A percentile compares a stretch with the other conserved stretches of the same genome.
Evolutionary conservation across 257 asterid species (phyloP).

Genomic region (Solanum sitiens): DNA sequence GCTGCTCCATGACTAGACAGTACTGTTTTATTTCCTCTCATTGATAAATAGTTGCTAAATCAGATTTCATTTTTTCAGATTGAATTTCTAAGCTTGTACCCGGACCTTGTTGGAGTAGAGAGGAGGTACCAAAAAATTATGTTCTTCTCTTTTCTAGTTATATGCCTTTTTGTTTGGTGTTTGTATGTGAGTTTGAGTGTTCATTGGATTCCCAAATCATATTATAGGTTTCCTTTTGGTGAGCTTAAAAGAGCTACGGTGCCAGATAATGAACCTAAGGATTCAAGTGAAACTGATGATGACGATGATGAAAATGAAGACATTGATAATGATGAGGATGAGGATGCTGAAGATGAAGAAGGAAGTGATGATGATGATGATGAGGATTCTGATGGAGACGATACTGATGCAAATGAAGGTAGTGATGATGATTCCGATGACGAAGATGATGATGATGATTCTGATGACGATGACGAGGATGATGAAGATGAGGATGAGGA

Average conservation of each 20-base stretch:
- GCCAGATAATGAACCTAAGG: neutral
- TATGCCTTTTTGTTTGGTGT: neutral
- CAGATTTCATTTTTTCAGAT: neutral
- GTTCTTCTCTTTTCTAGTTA: neutral
- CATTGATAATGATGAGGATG: neutral
- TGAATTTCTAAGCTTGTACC: neutral
- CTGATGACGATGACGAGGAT: neutral
- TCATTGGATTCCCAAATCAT: neutral
- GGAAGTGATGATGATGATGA: conserved; percentile 3
- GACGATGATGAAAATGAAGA: neutral
- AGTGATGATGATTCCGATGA: neutral
- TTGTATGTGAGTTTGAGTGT: neutral
- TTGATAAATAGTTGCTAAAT: neutral
- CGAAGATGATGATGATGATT: neutral
- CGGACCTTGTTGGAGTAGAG: neutral
- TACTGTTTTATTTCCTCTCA: neutral
- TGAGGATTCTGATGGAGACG: conserved; percentile 2
- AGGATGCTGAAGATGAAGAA: neutral
- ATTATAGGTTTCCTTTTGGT: conserved; percentile 9
- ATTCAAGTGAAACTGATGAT: conserved; percentile 9
- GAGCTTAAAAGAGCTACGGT: neutral
- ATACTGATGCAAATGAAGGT: conserved; percentile 6
- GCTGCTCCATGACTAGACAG: neutral
- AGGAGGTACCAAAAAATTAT: neutral
- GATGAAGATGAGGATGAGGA: neutral